Conservation (phyloP, 495 filamentous ascomycete species). For the Aspergillus haitiensis region DNA sequence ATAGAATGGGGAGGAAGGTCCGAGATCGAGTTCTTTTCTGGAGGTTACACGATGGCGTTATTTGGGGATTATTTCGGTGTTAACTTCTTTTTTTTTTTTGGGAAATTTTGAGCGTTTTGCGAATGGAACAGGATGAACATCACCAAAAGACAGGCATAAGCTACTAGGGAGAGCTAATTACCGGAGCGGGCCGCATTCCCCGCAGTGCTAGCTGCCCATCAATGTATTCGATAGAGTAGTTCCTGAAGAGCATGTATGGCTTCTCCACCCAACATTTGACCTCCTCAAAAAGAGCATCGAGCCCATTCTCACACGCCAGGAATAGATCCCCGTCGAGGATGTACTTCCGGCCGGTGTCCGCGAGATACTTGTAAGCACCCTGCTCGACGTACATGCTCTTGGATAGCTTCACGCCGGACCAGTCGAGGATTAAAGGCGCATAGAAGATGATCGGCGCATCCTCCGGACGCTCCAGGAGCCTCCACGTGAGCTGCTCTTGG, state of each 20-base stretch:
- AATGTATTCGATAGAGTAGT: slow-evolving; percentile 24
- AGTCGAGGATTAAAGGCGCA: slow-evolving; percentile 35
- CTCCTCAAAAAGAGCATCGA: slow-evolving; percentile 20
- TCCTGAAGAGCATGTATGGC: slow-evolving; percentile 21
- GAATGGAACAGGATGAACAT: too few relatives aligned
- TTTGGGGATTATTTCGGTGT: too few relatives aligned
- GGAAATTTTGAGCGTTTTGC: too few relatives aligned
- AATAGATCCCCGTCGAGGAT: slow-evolving; percentile 30
- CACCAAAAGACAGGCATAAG: too few relatives aligned
- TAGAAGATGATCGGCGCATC: slow-evolving; percentile 20
- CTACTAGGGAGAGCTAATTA: too few relatives aligned
- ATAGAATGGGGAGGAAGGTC: too few relatives aligned
- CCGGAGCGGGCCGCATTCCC: slow-evolving; percentile 2
- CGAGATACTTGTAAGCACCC: slow-evolving; percentile 26
- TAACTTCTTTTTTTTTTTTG: too few relatives aligned
- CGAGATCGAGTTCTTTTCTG: too few relatives aligned
- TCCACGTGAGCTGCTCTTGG: slow-evolving; percentile 29
- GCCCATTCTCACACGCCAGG: slow-evolving; percentile 27
- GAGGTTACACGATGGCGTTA: too few relatives aligned
- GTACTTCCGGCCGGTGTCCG: slow-evolving; percentile 8
- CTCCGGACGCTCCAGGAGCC: slow-evolving; percentile 16
- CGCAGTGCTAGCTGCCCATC: slow-evolving; percentile 5
- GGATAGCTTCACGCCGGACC: slow-evolving; percentile 34
- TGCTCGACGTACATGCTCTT: slow-evolving; percentile 32
- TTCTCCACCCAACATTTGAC: slow-evolving; percentile 22